Percentiles rank a stretch among this genome's conserved stretches.
phyloP scores from a whole-genome alignment of 2,329 filamentous ascomycete species.

The Cryoendolithus antarcticus region DNA sequence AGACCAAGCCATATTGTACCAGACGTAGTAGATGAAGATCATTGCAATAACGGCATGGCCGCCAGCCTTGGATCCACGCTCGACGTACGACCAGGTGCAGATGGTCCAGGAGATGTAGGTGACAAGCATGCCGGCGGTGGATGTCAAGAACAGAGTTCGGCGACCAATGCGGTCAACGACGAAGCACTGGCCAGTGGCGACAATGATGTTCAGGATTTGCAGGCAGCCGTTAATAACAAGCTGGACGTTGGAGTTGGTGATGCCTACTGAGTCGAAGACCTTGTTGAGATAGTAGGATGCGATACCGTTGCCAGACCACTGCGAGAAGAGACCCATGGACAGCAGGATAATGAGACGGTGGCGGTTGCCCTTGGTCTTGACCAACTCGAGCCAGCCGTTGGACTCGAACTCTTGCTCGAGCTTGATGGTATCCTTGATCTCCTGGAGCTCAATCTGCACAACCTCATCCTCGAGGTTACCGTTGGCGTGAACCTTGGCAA shows the following conservation, averaged over 20 bases:
- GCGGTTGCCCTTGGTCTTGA: conserved; percentile 41
- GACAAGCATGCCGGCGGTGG: conserved; percentile 28
- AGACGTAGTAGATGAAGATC: conserved; percentile 23
- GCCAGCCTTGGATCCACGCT: conserved; percentile 11
- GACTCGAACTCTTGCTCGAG: conserved; percentile 37
- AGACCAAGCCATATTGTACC: conserved; percentile 30
- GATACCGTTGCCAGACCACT: conserved; percentile 45
- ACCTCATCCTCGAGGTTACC: conserved; percentile 32
- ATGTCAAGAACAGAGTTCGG: conserved; percentile 24
- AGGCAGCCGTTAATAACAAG: conserved; percentile 35
- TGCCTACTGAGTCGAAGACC: conserved; percentile 24
- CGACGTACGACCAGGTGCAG: conserved; percentile 15
- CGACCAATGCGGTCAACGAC: conserved; percentile 25
- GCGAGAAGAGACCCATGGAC: conserved; percentile 43
- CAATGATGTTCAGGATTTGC: conserved; percentile 50
- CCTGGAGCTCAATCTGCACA: conserved; percentile 36
- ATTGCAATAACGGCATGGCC: conserved; percentile 22
- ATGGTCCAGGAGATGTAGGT: conserved; percentile 31
- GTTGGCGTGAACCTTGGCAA: conserved; percentile 43
- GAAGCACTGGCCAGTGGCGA: conserved; percentile 34
- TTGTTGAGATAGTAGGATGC: conserved; percentile 31
- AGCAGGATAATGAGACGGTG: conserved; percentile 43
- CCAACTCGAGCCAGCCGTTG: conserved; percentile 34
- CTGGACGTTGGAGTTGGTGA: conserved; percentile 24
- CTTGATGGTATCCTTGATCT: conserved; percentile 38